Evolutionary conservation across 2,329 filamentous ascomycete species (phyloP), one percentile per base, ranked within the genome.

Genomic region (Pyricularia grisea): DNA sequence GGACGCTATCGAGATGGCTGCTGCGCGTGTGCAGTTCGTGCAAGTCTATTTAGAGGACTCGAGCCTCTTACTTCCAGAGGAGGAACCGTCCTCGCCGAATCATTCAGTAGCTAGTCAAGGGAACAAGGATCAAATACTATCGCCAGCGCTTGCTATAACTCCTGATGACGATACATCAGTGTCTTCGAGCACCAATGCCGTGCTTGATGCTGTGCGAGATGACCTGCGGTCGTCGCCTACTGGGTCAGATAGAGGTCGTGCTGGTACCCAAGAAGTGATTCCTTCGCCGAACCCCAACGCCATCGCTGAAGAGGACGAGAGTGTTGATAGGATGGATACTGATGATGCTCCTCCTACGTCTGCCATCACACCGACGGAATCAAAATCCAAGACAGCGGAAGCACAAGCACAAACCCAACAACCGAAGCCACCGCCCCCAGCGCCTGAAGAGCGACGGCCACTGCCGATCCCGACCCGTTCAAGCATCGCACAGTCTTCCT

Each of bases 401-500:
- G 14, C 67, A 30, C 14, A 66, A 42, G 17, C 67, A 30, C 31
- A 33, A 33, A 2, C 9, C 6, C 31, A 10, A 36, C 65, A 20
- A 30, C 20, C 31, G 4, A n/a, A 25, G 25, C 61, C 70, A 12
- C 33, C 65, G 9, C 64, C 70, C 17, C 3, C 70, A 31, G n/a
- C 64, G 33, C 60, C 42, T 42, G n/a, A 33, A 50, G 33, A 36
- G 71, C 72, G 78, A 12, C 76, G 78, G 14, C 72, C 74, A 4
- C 79, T 76, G 64, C 79, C 85, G 1, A 83, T 88, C 20, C 87
- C 86, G 0, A 87, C 87, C 25, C 84, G 89, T 27, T 90, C 90
- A 3, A 87, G 84, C 0, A 82, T 93, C 42, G 89, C 90, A 0
- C 90, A 92, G 72, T 92, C 91, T 9, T 90, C 89, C 4, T 93